phyloP scores from a whole-genome alignment of 1,284 basidiomycete genomes.

The Boletus smithii region DNA sequence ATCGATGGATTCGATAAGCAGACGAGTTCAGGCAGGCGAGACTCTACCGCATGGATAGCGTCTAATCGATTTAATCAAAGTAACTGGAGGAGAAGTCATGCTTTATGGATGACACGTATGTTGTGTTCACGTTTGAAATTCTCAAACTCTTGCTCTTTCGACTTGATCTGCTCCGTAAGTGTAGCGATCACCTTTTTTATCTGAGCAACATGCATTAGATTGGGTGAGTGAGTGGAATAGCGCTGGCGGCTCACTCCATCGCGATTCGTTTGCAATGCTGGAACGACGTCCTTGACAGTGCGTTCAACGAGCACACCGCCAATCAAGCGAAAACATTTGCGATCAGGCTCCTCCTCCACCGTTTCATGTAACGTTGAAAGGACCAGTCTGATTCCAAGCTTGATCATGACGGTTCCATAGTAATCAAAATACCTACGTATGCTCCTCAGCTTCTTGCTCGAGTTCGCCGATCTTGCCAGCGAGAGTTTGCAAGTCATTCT shows the following conservation, averaged over 20 bases:
- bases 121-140: constrained; percentile 80
- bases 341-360: constrained; percentile 73
- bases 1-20: neutral
- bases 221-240: neutral
- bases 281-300: constrained; percentile 93
- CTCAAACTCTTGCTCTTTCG: constrained; percentile 83
- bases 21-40: neutral
- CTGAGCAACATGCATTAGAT: constrained; percentile 38
- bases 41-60: constrained; percentile 1
- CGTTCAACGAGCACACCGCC: constrained; percentile 95
- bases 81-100: constrained; percentile 18
- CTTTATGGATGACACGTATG: constrained; percentile 57
- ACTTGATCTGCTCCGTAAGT: constrained; percentile 82
- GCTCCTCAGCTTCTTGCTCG: constrained; percentile 90
- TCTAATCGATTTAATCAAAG: constrained; percentile 1
- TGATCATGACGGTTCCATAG: constrained; percentile 6
- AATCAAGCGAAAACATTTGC: constrained; percentile 95
- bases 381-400: constrained; percentile 64
- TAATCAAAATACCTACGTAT: constrained; percentile 50
- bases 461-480: constrained; percentile 92
- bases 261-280: constrained; percentile 81
- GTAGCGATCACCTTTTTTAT: constrained; percentile 77
- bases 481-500: constrained; percentile 81
- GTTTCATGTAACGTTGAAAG: constrained; percentile 83
- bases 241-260: constrained; percentile 64